Evolutionary conservation across 2,329 filamentous ascomycete species (phyloP).

Genomic region (Metarhizium album): DNA sequence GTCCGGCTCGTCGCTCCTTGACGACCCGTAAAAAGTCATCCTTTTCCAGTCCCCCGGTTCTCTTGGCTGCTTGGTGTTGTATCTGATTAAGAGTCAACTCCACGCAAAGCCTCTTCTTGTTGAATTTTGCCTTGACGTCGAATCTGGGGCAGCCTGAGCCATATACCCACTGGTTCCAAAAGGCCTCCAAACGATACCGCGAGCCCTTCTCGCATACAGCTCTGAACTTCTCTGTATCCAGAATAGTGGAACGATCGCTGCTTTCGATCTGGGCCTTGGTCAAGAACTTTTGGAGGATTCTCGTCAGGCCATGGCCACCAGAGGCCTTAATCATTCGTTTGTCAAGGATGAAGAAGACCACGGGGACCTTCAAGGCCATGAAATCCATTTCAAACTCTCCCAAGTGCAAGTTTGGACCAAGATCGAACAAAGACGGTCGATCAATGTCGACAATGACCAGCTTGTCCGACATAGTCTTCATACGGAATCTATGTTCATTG

Average conservation of each 20-base stretch:
- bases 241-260: conserved; percentile 55
- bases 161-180: conserved; percentile 90
- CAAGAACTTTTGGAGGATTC: conserved; percentile 78
- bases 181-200: conserved; percentile 75
- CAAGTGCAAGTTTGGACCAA: conserved; percentile 67
- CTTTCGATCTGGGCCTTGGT: conserved; percentile 66
- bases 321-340: conserved; percentile 82
- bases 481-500: conserved; percentile 85
- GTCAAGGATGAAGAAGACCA: conserved; percentile 90
- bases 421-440: conserved; percentile 69
- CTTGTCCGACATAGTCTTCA: conserved; percentile 74
- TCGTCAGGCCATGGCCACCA: conserved; percentile 66
- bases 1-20: conserved; percentile 62
- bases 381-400: conserved; percentile 85
- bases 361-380: conserved; percentile 76
- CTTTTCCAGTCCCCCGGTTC: conserved; percentile 45
- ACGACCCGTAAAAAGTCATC: conserved; percentile 74
- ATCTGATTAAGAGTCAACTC: conserved; percentile 82
- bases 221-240: conserved; percentile 67
- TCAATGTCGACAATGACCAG: conserved; percentile 73
- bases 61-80: conserved; percentile 37
- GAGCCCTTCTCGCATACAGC: conserved; percentile 80
- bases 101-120: conserved; percentile 93
- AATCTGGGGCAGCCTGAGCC: conserved; percentile 85
- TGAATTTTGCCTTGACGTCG: conserved; percentile 78